Base-by-base conservation (phyloP, 352 stramenopile genomes). In the Halophytophthora polymorphica region DNA sequence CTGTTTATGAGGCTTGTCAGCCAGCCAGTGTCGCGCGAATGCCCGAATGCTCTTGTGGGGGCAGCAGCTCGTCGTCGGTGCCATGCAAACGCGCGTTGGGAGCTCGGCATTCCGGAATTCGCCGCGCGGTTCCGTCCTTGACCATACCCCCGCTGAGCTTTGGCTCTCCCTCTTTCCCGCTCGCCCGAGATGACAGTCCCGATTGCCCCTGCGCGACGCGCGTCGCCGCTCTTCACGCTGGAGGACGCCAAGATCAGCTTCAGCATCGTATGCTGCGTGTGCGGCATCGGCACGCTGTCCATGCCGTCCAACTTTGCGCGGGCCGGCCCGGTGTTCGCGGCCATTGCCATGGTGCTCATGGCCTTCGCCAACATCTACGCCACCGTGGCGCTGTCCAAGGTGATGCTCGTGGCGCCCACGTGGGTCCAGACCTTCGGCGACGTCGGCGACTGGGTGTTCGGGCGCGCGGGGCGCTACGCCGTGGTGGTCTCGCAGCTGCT, bases 211-310 rank as follows among this genome's bases (percentile, higher is more conserved):
- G 43, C 47, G 42, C 11, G 36, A 29, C 34, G 42, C 17, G 36
- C 56, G 6, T 36, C 50, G 33, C 57, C 40, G 21, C 64, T 69
- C 61, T 69, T 83, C 56, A 86, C 72, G 47, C 44, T 74, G 28
- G 72, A 86, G 48, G 75, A 84, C 53, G 61, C 62, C 53, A 86
- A 83, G 58, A 68, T 66, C 41, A 61, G 64, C 41, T 86, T 86
- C 61, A 83, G 80, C 53, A 62, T 86, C 50, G 66, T 83, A 40
- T 88, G 77, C 54, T 73, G 67, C 19, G 78, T 88, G 44, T 88
- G 67, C 50, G 77, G 77, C 44, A 78, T 89, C 54, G 78, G 75
- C 11, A 75, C 71, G 47, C 66, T 82, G 22, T 69, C 67, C 23
- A 77, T 82, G 53, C 67, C 71, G 15, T 64, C 58, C 43, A 82